Evolutionary conservation across 331 rosid species (phyloP).

Genomic region (Phaseolus coccineus): DNA sequence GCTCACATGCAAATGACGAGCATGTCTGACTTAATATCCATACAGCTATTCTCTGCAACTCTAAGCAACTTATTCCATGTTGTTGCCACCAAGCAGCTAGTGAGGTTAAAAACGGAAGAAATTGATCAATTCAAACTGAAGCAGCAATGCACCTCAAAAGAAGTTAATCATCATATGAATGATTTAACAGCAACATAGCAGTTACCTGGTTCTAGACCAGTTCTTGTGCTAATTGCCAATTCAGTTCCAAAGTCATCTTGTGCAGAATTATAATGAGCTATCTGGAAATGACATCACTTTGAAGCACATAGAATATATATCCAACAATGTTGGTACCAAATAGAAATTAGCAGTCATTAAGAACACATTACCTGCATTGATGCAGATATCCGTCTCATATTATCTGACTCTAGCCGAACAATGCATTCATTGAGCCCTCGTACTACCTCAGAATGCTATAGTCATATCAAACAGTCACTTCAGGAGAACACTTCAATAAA

Average conservation of each 20-base stretch:
- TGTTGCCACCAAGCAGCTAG: slow-evolving; percentile 99
- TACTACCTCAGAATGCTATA: slow-evolving; percentile 84
- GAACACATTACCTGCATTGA: slow-evolving; percentile 75
- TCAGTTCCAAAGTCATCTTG: slow-evolving; percentile 97
- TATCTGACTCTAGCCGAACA: slow-evolving; percentile 85
- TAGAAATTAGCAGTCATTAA: slow-evolving; percentile 37
- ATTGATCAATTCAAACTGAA: slow-evolving; percentile 35
- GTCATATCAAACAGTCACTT: slow-evolving; percentile 46
- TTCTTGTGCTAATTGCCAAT: slow-evolving; percentile 95
- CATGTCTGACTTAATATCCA: slow-evolving; percentile 93
- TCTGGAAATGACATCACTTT: slow-evolving; percentile 55
- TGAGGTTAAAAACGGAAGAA: slow-evolving; percentile 38
- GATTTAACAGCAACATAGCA: slow-evolving; percentile 30
- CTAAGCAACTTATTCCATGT: slow-evolving; percentile 96
- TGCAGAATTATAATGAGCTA: slow-evolving; percentile 81
- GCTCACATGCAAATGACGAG: slow-evolving; percentile 80
- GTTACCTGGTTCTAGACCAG: slow-evolving; percentile 92
- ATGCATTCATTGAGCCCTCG: slow-evolving; percentile 94
- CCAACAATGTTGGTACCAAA: slow-evolving; percentile 15
- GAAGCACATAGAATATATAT: slow-evolving; percentile 30
- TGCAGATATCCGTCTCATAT: slow-evolving; percentile 77
- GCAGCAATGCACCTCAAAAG: slow-evolving; percentile 26
- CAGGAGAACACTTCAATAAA: slow-evolving; percentile 50
- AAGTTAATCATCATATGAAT: slow-evolving; percentile 7
- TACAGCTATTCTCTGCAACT: slow-evolving; percentile 89